Evolutionary conservation across 148 eudicot species (phyloP).

Genomic region (Tetragonia tetragonoides): DNA sequence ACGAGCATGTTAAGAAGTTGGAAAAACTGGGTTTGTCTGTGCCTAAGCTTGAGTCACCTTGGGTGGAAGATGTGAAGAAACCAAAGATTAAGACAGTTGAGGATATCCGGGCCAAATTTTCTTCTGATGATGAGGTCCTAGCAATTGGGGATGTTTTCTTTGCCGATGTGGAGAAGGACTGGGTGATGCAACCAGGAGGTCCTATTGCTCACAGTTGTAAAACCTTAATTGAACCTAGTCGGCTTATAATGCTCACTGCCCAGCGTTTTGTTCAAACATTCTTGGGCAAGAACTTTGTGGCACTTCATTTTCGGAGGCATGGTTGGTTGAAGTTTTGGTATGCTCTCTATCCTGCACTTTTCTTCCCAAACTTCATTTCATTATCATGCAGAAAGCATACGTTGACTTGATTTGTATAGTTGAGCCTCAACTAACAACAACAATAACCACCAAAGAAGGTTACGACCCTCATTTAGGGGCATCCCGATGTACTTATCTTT

Average conservation of each 20-base stretch:
- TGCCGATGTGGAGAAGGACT: conserved; percentile 81
- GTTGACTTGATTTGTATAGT: background rate
- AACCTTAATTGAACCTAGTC: conserved; percentile 89
- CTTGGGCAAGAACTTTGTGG: conserved; percentile 73
- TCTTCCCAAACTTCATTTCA: background rate
- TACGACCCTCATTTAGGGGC: no score
- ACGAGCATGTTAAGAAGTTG: conserved; percentile 77
- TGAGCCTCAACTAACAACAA: background rate
- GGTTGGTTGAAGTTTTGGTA: conserved; percentile 98
- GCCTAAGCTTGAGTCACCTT: conserved; percentile 75
- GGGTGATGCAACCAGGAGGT: conserved; percentile 98
- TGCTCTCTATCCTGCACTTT: conserved; percentile 17
- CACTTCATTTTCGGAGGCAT: conserved; percentile 96
- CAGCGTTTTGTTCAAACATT: conserved; percentile 96
- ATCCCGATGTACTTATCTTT: no score
- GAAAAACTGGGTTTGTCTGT: conserved; percentile 70
- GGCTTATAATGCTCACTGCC: conserved; percentile 80
- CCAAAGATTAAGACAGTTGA: conserved; percentile 63
- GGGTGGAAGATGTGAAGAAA: conserved; percentile 88
- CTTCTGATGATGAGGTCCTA: conserved; percentile 69
- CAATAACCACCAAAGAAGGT: no score
- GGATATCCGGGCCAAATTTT: conserved; percentile 62
- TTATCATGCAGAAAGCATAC: background rate
- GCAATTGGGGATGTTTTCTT: conserved; percentile 96
- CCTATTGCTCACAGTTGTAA: conserved; percentile 87